Evolutionary conservation across 2,329 filamentous ascomycete genomes (phyloP), one percentile per base, ranked within the genome.

Genomic region (Cryphonectria nitschkei): DNA sequence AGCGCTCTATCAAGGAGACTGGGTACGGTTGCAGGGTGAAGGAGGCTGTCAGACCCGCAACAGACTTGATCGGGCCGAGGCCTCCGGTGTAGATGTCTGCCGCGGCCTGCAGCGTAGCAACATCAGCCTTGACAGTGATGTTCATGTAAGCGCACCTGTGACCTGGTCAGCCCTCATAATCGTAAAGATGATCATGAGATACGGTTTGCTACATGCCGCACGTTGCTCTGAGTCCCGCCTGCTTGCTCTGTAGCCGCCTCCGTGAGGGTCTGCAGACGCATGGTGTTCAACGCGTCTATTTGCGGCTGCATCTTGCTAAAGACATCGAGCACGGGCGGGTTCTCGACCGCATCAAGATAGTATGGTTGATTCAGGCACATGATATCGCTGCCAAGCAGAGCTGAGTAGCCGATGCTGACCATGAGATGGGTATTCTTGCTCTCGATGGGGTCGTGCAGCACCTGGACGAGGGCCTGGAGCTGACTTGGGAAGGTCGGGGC

Each of bases 381-480:
- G 13, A 66, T 65, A 6, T 54, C n/a, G 39, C 64, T 62, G n/a
- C 69, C 68, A 26, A 76, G 68, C 56, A 70, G 60, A 5, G 70
- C 73, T 2, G 72, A 64, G 62, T 75, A 77, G 1, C 71, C 73
- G 14, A 73, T 52, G 70, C 67, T 71, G 39, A 39, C 41, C 75
- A 77, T 76, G 11, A 77, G 46, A 37, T 77, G 75, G 22, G 76
- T 76, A 4, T 74, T 62, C 7, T 46, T 22, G 50, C n/a, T 69
- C 3, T 74, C 74, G 16, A 75, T 67, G 0, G 74, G 73, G 29
- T 72, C 71, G 14, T 71, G 50, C 2, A 78, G 70, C 29, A 76
- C 69, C 1, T 56, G 4, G 22, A 76, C 74, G 13, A 75, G 68
- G 0, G 75, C 73, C 6, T 77, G 69, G 11, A 77, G 43, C 64